Conservation (phyloP, 2,329 filamentous ascomycete genomes). For the Aspergillus fischeri region DNA sequence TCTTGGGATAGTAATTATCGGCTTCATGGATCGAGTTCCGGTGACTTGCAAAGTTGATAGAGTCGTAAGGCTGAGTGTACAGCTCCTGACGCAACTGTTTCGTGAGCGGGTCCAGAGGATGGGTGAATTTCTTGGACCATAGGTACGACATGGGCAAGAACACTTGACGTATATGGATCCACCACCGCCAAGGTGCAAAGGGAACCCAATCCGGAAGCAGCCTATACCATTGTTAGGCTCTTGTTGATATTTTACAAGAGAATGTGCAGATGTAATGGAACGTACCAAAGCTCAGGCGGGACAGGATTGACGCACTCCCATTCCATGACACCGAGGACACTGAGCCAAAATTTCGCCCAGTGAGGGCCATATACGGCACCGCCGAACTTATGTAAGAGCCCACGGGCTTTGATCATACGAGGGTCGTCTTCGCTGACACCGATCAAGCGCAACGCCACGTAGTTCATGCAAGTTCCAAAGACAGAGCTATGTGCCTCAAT, state of each 20-base stretch:
- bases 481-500: slow-evolving; percentile 90
- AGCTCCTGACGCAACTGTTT: slow-evolving; percentile 73
- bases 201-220: slow-evolving; percentile 87
- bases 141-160: slow-evolving; percentile 88
- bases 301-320: slow-evolving; percentile 96
- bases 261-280: slow-evolving; percentile 8
- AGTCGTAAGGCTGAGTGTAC: slow-evolving; percentile 71
- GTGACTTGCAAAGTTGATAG: slow-evolving; percentile 71
- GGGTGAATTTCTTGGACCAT: slow-evolving; percentile 77
- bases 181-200: slow-evolving; percentile 89
- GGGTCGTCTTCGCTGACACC: slow-evolving; percentile 81
- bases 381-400: slow-evolving; percentile 76
- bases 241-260: neutral
- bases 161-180: slow-evolving; percentile 98
- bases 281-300: slow-evolving; percentile 82
- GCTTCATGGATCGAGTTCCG: slow-evolving; percentile 74
- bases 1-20: slow-evolving; percentile 94
- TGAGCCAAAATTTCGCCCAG: slow-evolving; percentile 97
- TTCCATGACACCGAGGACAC: slow-evolving; percentile 71
- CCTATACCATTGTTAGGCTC: slow-evolving; percentile 30
- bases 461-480: slow-evolving; percentile 88
- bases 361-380: slow-evolving; percentile 81
- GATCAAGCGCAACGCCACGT: slow-evolving; percentile 72
- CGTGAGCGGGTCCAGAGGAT: slow-evolving; percentile 70
- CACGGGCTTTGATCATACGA: slow-evolving; percentile 78